Base-by-base conservation (phyloP, 2,329 filamentous ascomycete genomes). In the Apiospora phragmitis region DNA sequence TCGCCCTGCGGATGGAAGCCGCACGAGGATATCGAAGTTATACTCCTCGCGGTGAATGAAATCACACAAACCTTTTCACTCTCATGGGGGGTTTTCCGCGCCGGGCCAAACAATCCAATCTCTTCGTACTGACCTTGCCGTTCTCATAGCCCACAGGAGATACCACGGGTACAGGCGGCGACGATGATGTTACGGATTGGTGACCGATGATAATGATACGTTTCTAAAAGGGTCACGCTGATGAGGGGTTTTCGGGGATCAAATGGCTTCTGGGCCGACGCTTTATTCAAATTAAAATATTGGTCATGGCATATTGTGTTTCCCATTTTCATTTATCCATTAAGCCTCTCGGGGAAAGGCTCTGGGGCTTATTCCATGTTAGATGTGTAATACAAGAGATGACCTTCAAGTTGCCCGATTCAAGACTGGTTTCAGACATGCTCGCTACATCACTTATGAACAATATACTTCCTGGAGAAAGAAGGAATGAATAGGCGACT, bases 1-100 rank as follows among this genome's bases (percentile, higher is more conserved):
- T 62, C 55, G 55, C 55, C 55, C 8, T 62, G 55, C 32, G 55
- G 55, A 62, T 35, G 55, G 29, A 62, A 62, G 55, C 55, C 55
- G 29, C 55, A 62, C 18, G 55, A 62, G 55, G 55, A 62, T n/a
- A 62, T 62, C 32, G 55, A 62, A 38, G 55, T 62, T 9, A 62
- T 62, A 62, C 55, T 62, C 18, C 29, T 35, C 21, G 55, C 38
- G 55, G 55, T 62, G 32, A 38, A 32, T n/a, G 8, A 6, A 12
- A 12, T 9, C 9, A 14, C 16, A 4, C 6, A 16, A 3, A 14
- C 16, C 29, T 35, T 11, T 35, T 14, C 45, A 49, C 24, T 59
- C 16, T 35, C 9, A 1, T n/a, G 43, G 43, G 7, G 14, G 14
- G 14, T 3, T 14, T n/a, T 3, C 9, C 16, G 32, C 11, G 9